Conservation (phyloP, 306 rosid genomes). For the Lathyrus oleraceus region DNA sequence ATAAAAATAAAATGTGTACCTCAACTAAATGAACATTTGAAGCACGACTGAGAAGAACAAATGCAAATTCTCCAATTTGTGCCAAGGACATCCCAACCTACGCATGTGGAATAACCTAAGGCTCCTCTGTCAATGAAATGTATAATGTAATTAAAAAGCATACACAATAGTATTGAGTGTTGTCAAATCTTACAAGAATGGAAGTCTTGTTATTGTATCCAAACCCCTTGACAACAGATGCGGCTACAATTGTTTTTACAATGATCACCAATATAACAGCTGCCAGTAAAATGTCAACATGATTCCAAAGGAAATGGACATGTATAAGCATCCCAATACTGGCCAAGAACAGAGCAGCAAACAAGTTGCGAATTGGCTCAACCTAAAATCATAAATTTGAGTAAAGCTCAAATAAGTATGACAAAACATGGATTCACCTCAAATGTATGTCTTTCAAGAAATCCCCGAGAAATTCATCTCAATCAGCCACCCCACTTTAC, state of each 20-base stretch:
- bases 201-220: constrained; percentile 89
- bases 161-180: constrained; percentile 28
- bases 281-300: constrained; percentile 92
- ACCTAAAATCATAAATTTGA: constrained; percentile 57
- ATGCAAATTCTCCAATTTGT: constrained; percentile 97
- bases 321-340: constrained; percentile 99
- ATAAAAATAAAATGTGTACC: constrained; percentile 49
- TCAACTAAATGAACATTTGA: constrained; percentile 97
- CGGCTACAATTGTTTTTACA: constrained; percentile 75
- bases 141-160: constrained; percentile 39
- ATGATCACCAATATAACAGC: constrained; percentile 90
- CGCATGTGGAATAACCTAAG: constrained; percentile 62
- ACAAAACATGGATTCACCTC: constrained; percentile 32
- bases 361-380: constrained; percentile 94
- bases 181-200: constrained; percentile 72
- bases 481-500: constrained; percentile 8
- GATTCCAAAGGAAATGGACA: constrained; percentile 97
- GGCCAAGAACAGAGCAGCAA: constrained; percentile 96
- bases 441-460: constrained; percentile 22
- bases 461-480: constrained; percentile 27
- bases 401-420: constrained; percentile 38
- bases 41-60: constrained; percentile 98
- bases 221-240: constrained; percentile 88
- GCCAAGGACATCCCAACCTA: constrained; percentile 98
- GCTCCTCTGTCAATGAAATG: constrained; percentile 53